Base-by-base conservation (phyloP, 257 asterid species). In the Solanum pimpinellifolium region DNA sequence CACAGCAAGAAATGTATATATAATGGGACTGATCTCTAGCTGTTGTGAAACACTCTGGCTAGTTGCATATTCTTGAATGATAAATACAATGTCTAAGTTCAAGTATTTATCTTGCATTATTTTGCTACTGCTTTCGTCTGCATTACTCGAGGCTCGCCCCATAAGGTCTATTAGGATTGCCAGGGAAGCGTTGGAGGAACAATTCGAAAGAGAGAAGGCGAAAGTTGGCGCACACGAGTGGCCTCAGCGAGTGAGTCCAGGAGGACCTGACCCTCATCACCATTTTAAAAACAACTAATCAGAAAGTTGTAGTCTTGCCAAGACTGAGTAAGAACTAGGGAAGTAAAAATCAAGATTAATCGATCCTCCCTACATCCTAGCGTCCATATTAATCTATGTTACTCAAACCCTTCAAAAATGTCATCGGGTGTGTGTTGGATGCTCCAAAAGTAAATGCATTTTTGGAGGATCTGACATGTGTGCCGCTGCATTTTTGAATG, bases 201-300 rank as follows among this genome's bases (percentile, higher is more conserved):
- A 85, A 20, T 89, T 92, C 37, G 83, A 59, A 85, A 90, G 46
- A 81, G 88, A 60, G 65, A 90, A 39, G 89, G 49, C 12, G 85
- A 85, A 69, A 15, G 86, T 44, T 37, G 86, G 46, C 62, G 7
- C 49, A 16, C 20, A 62, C 6, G 91, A 85, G 14, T 78, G 92
- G 93, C 95, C 96, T 6, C 92, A 88, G 37, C 91, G 98, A 52
- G 83, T 75, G 59, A 83, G 88, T 85, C 98, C 98, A 0, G 94
- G 92, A 42, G 98, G 98, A 47, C 98, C 98, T 18, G 98, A 95
- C 86, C 93, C 94, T n/a, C 96, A 92, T 86, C 98, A 94, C 88
- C 98, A 95, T 73, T 89, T 89, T 85, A 46, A 83, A 77, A 88
- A 56, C 83, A 9, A 35, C 12, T 81, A 25, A 81, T 78, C 66